Base-by-base conservation (phyloP, 176 grass and related monocot species). In the Carex pumila region DNA sequence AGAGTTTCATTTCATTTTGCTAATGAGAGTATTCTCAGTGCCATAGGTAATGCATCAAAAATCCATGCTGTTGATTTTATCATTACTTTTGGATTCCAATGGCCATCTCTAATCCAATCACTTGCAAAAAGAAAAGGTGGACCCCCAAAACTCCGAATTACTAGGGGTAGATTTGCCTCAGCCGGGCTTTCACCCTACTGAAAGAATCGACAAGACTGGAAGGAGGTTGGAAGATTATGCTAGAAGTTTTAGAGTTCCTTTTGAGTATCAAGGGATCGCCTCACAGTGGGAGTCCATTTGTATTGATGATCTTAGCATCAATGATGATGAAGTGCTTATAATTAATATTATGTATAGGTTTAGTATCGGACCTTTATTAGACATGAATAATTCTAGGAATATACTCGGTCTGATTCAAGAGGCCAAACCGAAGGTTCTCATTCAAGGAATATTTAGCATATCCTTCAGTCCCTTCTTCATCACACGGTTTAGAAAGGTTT, bases 11-110 rank as follows among this genome's bases (percentile, higher is more conserved):
- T 85, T 61, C 66, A 86, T 37, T 94, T 88, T 68, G 74, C 94
- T 10, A 97, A 93, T 65, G 81, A 85, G 45, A 91, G 89, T 65
- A 97, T 97, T 65, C 87, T 97, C 0, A 85, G 86, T 3, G 89
- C 85, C 9, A 85, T 81, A 14, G 86, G 71, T 0, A 75, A 84
- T 49, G 86, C 71, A 79, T 32, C 45, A 3, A 15, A 32, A 9
- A 79, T 97, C 3, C 94, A 97, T 63, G 65, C 91, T 36, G 30
- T 97, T 36, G 91, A 97, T 83, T 80, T 97, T 30, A 77, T 65
- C 37, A 67, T 97, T 66, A 80, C 21, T 86, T 79, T 91, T 19
- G 91, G 89, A 39, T 32, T 90, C 29, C 94, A 97, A 84, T 97
- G 94, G 91, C 77, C 87, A 2, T 14, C 79, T 4, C 85, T 97